These are phyloP conservation scores for Kazachstania bromeliacearum DNA, from an alignment of 805 yeast genomes.

Conservation along the genomic window DNA sequence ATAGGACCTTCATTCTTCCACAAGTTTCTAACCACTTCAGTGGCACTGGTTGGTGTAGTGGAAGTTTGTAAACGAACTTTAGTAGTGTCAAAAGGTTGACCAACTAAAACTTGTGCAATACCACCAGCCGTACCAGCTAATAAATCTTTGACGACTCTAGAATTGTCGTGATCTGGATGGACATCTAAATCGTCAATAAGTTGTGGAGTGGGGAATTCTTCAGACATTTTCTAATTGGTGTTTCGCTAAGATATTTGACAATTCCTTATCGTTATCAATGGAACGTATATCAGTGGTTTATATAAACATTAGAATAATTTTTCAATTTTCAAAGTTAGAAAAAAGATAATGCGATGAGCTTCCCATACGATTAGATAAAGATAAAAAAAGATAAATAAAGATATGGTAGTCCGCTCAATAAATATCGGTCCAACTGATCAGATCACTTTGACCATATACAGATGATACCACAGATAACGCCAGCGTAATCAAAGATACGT, in stretches of 20 bases:
- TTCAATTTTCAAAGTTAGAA: no score
- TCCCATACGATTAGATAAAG: no score
- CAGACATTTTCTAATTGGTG: slow-evolving; percentile 29
- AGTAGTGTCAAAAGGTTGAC: slow-evolving; percentile 94
- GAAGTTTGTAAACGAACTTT: slow-evolving; percentile 89
- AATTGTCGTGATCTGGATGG: slow-evolving; percentile 12
- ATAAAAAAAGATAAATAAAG: no score
- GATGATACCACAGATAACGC: slow-evolving; percentile 8
- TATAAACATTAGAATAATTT: no score
- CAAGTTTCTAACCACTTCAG: slow-evolving; percentile 68
- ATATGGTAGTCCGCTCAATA: no score
- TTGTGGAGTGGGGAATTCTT: slow-evolving; percentile 26
- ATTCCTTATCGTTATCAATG: no score
- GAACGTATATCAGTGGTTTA: no score
- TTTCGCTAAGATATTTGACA: no score
- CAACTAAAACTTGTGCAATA: slow-evolving; percentile 87
- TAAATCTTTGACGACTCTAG: slow-evolving; percentile 59
- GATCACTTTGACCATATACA: slow-evolving; percentile 22
- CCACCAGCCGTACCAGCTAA: slow-evolving; percentile 94
- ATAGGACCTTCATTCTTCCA: slow-evolving; percentile 69
- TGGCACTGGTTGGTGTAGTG: slow-evolving; percentile 58
- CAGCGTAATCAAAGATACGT: slow-evolving; percentile 10
- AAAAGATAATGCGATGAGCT: no score
- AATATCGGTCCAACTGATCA: no score
- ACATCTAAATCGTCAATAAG: slow-evolving; percentile 25